Evolutionary conservation across 768 basidiomycete genomes (phyloP).

Genomic region (Porphyrellus cyaneotinctus): DNA sequence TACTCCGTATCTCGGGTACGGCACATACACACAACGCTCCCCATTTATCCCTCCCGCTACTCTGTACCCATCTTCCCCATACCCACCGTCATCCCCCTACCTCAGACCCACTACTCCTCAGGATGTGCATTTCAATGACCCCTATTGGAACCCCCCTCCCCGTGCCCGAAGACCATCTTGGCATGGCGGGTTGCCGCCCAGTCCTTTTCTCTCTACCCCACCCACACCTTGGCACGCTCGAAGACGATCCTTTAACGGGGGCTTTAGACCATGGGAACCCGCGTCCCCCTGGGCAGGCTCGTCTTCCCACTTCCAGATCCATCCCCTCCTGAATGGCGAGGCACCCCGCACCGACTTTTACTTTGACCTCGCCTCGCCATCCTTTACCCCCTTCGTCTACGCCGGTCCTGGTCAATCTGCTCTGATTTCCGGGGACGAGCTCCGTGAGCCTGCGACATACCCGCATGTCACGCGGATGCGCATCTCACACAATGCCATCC

Average conservation of each 20-base stretch:
- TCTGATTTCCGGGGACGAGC: constrained; percentile 41
- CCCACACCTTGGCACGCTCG: constrained; percentile 11
- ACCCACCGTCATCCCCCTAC: constrained; percentile 25
- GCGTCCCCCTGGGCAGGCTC: constrained; percentile 22
- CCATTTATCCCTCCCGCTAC: constrained; percentile 42
- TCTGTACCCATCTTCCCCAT: constrained; percentile 38
- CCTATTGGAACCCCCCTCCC: constrained; percentile 23
- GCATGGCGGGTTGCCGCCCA: constrained; percentile 32
- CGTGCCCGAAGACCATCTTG: constrained; percentile 43
- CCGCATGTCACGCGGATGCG: constrained; percentile 51
- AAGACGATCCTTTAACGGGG: constrained; percentile 30
- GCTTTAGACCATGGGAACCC: constrained; percentile 17
- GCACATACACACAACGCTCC: constrained; percentile 33
- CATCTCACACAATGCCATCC: constrained; percentile 54
- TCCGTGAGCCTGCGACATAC: constrained; percentile 51
- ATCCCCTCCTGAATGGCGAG: constrained; percentile 47
- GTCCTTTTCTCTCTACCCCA: constrained; percentile 22
- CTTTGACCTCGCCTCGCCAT: constrained; percentile 52
- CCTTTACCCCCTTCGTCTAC: constrained; percentile 42
- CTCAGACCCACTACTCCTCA: constrained; percentile 30
- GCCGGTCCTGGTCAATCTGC: constrained; percentile 37
- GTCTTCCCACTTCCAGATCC: constrained; percentile 27
- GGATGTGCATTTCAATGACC: constrained; percentile 18
- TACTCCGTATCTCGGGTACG: constrained; percentile 34
- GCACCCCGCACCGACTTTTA: constrained; percentile 41